These are phyloP conservation scores for Fragilaria radians DNA, from an alignment of 108 stramenopile genomes.

Conservation along the genomic window DNA sequence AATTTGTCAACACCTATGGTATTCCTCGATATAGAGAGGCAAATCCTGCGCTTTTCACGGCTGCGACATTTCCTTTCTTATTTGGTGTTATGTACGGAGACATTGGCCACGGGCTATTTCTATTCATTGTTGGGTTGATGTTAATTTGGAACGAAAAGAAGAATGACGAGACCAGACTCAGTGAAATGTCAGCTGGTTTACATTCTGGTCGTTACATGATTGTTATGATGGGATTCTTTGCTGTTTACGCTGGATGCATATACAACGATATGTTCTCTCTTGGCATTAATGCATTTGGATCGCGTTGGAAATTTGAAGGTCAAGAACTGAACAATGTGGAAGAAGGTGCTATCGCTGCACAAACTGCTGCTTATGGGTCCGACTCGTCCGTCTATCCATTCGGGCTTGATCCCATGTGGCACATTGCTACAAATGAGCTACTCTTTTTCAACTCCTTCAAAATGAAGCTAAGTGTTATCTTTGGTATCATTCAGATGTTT, in stretches of 20 bases:
- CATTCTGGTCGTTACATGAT: constrained; percentile 95
- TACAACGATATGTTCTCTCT: constrained; percentile 99
- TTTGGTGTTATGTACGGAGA: constrained; percentile 99
- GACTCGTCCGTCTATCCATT: constrained; percentile 91
- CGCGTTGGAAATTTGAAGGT: constrained; percentile 75
- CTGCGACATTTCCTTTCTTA: constrained; percentile 97
- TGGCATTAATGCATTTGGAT: constrained; percentile 88
- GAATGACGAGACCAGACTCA: constrained; percentile 67
- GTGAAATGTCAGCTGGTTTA: constrained; percentile 82
- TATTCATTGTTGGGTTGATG: constrained; percentile 76
- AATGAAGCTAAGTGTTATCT: constrained; percentile 98
- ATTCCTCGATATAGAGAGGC: constrained; percentile 97
- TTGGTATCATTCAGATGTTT: constrained; percentile 98
- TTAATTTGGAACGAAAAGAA: constrained; percentile 77
- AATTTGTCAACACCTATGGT: constrained; percentile 99
- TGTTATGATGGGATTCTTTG: constrained; percentile 95
- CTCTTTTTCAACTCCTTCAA: constrained; percentile 98
- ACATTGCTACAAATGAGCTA: constrained; percentile 91
- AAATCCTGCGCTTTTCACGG: constrained; percentile 97
- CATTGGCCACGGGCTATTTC: constrained; percentile 91
- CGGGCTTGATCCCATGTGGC: constrained; percentile 98
- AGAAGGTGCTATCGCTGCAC: constrained; percentile 57
- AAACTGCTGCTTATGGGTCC: constrained; percentile 64
- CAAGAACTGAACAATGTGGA: constrained; percentile 59
- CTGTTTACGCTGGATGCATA: constrained; percentile 93